Base-by-base conservation (phyloP, 345 rosid genomes). In the Melaleuca quinquenervia region DNA sequence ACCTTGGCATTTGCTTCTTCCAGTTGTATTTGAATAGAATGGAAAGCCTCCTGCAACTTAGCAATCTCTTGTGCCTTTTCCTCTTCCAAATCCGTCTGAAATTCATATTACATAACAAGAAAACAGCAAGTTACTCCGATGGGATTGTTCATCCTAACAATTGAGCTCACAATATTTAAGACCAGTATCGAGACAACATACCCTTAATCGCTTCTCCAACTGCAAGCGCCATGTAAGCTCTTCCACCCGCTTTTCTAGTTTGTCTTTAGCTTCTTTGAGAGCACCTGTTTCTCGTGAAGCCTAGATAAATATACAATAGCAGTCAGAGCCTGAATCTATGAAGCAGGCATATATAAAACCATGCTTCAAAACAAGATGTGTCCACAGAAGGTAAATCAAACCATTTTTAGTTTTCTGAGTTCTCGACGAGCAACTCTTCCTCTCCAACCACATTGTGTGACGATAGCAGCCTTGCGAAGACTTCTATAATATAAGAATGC, bases 151-250 rank as follows among this genome's bases (percentile, higher is more conserved):
- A 26, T 70, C 48, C 45, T 21, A 36, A 70, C 44, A 36, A 70
- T 70, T 70, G 80, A 70, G 80, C 80, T 70, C 80, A 70, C 80
- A 36, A 36, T 48, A 70, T 48, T 70, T 48, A 70, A 36, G 80
- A 36, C 45, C 26, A 10, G 48, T 70, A 41, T 48, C 80, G 36
- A 70, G 56, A 82, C 84, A 27, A n/a, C 60, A n/a, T 94, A 97
- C 99, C 94, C 99, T 94, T 90, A 95, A 89, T 89, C 98, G 94
- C 93, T 97, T 97, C 91, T 97, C 99, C 44, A 97, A 88, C 89
- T 97, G 99, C 90, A 97, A 89, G 76, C 99, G 96, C 99, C 99
- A 97, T 87, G 98, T 95, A 82, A 97, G 90, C 88, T 97, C 99
- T 88, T 97, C 99, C 82, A 96, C 99, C 55, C 99, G 99, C 92